Conservation (phyloP, 176 grass and related monocot genomes). For the Triticum aestivum region IWGSC_CS_RefSeq_v2.1 NC_057807.1:529739584-529740083, state of each 20-base stretch:
- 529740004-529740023: neutral
- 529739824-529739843: constrained; percentile 91
- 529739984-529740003: neutral
- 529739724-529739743: neutral
- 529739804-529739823: constrained; percentile 98
- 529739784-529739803: neutral
- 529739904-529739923: constrained; percentile 99
- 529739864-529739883: constrained; percentile 95
- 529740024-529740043: neutral
- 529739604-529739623: no score
- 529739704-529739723: no score
- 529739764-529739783: neutral
- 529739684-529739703: no score
- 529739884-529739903: constrained; percentile 91
- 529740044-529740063: constrained; percentile 1
- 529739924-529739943: constrained; percentile 93
- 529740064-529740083: neutral
- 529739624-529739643: no score
- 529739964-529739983: neutral
- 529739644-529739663: no score
- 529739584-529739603: no score
- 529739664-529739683: no score
- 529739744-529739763: neutral
- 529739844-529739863: constrained; percentile 84
- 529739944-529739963: constrained; percentile 45